Conservation (phyloP, 2,329 filamentous ascomycete species). For the Epichloe festucae region DNA sequence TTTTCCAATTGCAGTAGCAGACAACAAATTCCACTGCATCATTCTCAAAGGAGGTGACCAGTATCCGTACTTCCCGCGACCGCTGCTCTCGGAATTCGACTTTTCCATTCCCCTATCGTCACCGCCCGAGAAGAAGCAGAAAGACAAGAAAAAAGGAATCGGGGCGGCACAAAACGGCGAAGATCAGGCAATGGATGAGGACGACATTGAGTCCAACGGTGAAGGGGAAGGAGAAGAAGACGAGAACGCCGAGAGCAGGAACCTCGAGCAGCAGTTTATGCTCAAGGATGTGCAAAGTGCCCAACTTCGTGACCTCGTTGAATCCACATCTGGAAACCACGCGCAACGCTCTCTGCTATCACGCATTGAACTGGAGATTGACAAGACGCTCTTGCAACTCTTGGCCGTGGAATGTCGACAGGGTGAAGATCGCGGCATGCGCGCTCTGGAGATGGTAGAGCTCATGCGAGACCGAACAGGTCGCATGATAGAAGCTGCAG, state of each 20-base stretch:
- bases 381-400: slow-evolving; percentile 82
- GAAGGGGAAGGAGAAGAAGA: slow-evolving; percentile 12
- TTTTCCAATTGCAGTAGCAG: slow-evolving; percentile 88
- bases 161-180: slow-evolving; percentile 18
- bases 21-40: slow-evolving; percentile 92
- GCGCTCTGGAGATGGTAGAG: slow-evolving; percentile 78
- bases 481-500: slow-evolving; percentile 82
- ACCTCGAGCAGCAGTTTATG: slow-evolving; percentile 71
- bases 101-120: slow-evolving; percentile 73
- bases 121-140: slow-evolving; percentile 24
- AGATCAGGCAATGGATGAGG: slow-evolving; percentile 24
- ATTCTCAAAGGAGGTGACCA: slow-evolving; percentile 92
- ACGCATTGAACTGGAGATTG: slow-evolving; percentile 67
- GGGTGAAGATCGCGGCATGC: slow-evolving; percentile 88
- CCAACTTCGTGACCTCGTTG: slow-evolving; percentile 63
- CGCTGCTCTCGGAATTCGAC: slow-evolving; percentile 83
- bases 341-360: slow-evolving; percentile 55
- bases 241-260: slow-evolving; percentile 35
- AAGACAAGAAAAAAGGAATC: slow-evolving; percentile 20
- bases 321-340: slow-evolving; percentile 44
- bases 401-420: slow-evolving; percentile 82
- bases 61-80: slow-evolving; percentile 85
- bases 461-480: slow-evolving; percentile 76
- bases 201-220: slow-evolving; percentile 20
- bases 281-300: slow-evolving; percentile 58